A percentile compares a stretch with the other conserved stretches of the same genome.
These are phyloP conservation scores for Paecilomyces sp. DNA, from an alignment of 2,329 filamentous ascomycete species.

Conservation along the genomic window DNA sequence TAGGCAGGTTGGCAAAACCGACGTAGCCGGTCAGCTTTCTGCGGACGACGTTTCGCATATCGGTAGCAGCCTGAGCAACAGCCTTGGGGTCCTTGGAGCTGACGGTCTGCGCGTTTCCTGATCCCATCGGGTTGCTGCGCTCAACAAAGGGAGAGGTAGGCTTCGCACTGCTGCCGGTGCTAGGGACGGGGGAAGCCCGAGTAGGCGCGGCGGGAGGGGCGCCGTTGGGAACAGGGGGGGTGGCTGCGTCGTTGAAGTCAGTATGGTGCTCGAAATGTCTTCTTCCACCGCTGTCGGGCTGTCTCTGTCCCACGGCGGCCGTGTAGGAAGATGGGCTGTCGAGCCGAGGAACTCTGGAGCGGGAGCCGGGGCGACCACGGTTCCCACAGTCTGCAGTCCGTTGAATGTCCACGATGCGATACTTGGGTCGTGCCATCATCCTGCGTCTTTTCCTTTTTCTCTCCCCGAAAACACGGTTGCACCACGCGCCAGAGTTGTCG, in stretches of 20 bases:
- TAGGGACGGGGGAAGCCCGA: slow-evolving; percentile 31
- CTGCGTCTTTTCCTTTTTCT: not conserved
- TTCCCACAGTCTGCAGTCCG: slow-evolving; percentile 6
- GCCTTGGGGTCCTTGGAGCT: slow-evolving; percentile 59
- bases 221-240: slow-evolving; percentile 21
- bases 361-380: slow-evolving; percentile 1
- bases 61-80: slow-evolving; percentile 49
- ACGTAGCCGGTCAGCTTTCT: slow-evolving; percentile 98
- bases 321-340: slow-evolving; percentile 11
- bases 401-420: slow-evolving; percentile 11
- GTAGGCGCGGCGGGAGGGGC: slow-evolving; percentile 24
- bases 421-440: slow-evolving; percentile 10
- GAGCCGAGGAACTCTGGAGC: slow-evolving; percentile 4
- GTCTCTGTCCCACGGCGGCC: slow-evolving; percentile 3
- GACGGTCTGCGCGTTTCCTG: slow-evolving; percentile 51
- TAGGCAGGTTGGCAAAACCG: slow-evolving; percentile 95
- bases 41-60: slow-evolving; percentile 92
- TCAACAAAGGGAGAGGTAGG: slow-evolving; percentile 50
- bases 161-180: slow-evolving; percentile 36
- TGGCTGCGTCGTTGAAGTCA: slow-evolving; percentile 19
- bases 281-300: slow-evolving; percentile 8
- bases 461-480: not conserved
- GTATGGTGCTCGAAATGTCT: slow-evolving; percentile 15
- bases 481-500: not conserved
- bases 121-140: slow-evolving; percentile 51